Base-by-base conservation (phyloP, 306 rosid species). In the Mimosa bimucronata region DNA sequence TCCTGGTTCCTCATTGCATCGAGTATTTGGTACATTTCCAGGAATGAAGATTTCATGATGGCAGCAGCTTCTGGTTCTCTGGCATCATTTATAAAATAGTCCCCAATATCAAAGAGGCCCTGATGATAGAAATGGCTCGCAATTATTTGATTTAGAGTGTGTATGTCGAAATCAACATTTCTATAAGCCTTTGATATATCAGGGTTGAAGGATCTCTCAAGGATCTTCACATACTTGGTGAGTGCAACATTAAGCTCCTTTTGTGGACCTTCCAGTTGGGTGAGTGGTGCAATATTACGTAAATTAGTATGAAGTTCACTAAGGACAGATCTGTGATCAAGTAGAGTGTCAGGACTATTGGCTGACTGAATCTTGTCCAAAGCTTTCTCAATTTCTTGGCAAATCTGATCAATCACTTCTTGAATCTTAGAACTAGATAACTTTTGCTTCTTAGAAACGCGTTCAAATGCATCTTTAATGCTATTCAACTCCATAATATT, bases 101-200 rank as follows among this genome's bases (percentile, higher is more conserved):
- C 96, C 45, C 98, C 99, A 58, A 91, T 76, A 79, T 92, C 96
- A 48, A 92, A 92, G 38, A 93, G 87, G 76, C 98, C 97, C 73
- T 89, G 91, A 73, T 87, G 90, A 84, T 90, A 93, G 87, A 92
- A 91, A 90, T 93, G 96, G 80, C 86, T 76, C 57, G 94, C 96
- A 66, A 95, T 90, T 76, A 93, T 85, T 83, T 89, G 92, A 81
- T 92, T 91, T 70, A 91, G 83, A 1, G 89, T 82, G 76, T 77
- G 92, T 41, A 78, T 48, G 78, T 95, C 97, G 75, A 90, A 80
- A n/a, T 87, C 89, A 7, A 79, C 38, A 64, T 95, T 90, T 86
- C 96, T 91, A 79, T 90, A 95, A 80, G 98, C 96, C 90, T 91
- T 93, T 40, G 98, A 83, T 86, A 93, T 91, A 86, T 95, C 99